phyloP scores from a whole-genome alignment of 1,139 yeast genomes.

The Hansenula anomala region DNA sequence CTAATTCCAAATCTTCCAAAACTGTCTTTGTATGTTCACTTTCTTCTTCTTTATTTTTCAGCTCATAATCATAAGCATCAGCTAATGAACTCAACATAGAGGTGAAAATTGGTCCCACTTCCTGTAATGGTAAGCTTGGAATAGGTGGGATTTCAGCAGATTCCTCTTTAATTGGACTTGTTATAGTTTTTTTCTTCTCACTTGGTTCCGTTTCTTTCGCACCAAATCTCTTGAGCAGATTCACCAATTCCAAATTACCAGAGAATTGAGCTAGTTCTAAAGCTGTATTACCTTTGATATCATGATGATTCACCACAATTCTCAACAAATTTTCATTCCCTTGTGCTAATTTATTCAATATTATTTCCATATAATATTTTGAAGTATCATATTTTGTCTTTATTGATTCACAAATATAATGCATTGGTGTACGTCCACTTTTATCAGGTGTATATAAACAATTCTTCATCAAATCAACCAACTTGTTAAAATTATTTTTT shows the following conservation, averaged over 20 bases:
- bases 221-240: constrained; percentile 37
- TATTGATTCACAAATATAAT: constrained; percentile 62
- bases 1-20: constrained; percentile 15
- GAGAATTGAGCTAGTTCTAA: constrained; percentile 51
- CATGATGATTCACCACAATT: constrained; percentile 65
- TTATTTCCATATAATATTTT: constrained; percentile 33
- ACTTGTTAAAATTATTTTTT: constrained; percentile 64
- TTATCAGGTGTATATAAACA: constrained; percentile 71
- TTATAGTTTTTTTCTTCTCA: constrained; percentile 16
- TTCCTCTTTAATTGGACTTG: constrained; percentile 1
- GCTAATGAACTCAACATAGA: constrained; percentile 39
- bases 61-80: constrained; percentile 35
- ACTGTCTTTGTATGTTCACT: constrained; percentile 22
- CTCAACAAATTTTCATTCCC: constrained; percentile 44
- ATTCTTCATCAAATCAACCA: constrained; percentile 64
- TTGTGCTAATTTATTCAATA: constrained; percentile 29
- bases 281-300: constrained; percentile 65
- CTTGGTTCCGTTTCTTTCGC: too few relatives aligned
- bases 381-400: constrained; percentile 40
- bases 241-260: constrained; percentile 33
- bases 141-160: constrained; percentile 4
- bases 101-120: constrained; percentile 21
- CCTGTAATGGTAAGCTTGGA: constrained; percentile 18
- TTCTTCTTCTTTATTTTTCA: constrained; percentile 34
- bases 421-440: constrained; percentile 69